Base-by-base conservation (phyloP, 2,329 filamentous ascomycete genomes). In the Cladosporium sp. region DNA sequence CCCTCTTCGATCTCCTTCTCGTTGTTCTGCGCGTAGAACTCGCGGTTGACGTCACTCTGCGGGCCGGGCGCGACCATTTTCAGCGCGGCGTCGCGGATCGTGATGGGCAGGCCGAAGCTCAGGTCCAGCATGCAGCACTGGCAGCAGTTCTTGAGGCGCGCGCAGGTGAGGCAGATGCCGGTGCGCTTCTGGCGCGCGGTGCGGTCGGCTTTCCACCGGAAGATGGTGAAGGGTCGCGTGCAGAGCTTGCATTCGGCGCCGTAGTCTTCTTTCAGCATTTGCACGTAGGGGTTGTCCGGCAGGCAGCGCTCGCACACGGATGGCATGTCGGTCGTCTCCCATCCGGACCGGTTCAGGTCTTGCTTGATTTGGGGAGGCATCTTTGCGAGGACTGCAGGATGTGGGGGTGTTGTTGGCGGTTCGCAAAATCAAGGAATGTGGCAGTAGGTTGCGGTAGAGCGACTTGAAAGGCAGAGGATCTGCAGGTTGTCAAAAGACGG, bases 121-220 rank as follows among this genome's bases (percentile, higher is more conserved):
- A 99, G 75, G 78, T 99, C 93, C 47, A 99, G 85, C 89, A 97
- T 97, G 76, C 93, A 99, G 73, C 86, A 92, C 75, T 99, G 93
- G 66, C 93, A 99, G 75, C 93, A 97, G 75, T 99, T 99, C 73
- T 99, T 99, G 59, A 97, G 79, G 39, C 93, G 87, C 18, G 93
- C 92, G 75, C 93, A 99, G 36, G 93, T 99, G 19, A 99, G 78
- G 70, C 93, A 99, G 63, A 97, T 95, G 63, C 89, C 95, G 49
- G 92, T 97, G 59, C 88, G 85, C 73, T 95, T 96, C 69, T 92
- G 91, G 55, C 91, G 88, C 20, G 90, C 84, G 2, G 91, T 93
- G 52, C 93, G 88, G 68, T 95, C 91, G 56, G 88, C 85, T 62
- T 92, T 92, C 92, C 92, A 99, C 62, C 85, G 83, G 69, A 99